phyloP scores from a whole-genome alignment of 2,329 filamentous ascomycete genomes.

The Aspergillus pseudonomiae region DNA sequence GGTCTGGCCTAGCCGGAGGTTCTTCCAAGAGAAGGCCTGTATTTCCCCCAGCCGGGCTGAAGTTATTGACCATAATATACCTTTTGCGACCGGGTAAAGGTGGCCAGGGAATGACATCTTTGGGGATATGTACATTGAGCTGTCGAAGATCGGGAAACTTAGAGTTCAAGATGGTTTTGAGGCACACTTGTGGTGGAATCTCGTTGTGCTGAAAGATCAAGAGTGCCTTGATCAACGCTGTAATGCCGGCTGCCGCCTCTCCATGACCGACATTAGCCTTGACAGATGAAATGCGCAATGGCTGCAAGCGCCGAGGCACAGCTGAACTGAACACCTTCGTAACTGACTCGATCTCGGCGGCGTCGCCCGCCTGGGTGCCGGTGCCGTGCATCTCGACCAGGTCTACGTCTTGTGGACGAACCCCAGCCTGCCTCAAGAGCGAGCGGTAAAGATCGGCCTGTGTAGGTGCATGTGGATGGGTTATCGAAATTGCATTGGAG shows the following conservation, averaged over 20 bases:
- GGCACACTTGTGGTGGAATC: slow-evolving; percentile 69
- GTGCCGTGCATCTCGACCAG: slow-evolving; percentile 92
- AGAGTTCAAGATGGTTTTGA: slow-evolving; percentile 55
- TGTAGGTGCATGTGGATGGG: slow-evolving; percentile 76
- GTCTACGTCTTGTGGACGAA: slow-evolving; percentile 75
- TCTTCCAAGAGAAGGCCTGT: slow-evolving; percentile 66
- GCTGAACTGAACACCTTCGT: slow-evolving; percentile 55
- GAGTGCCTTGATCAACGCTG: slow-evolving; percentile 62
- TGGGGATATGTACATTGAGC: slow-evolving; percentile 37
- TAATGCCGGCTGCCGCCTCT: slow-evolving; percentile 39
- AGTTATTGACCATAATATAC: slow-evolving; percentile 61
- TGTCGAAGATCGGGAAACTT: slow-evolving; percentile 34
- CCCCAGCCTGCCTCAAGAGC: slow-evolving; percentile 71
- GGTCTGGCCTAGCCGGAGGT: slow-evolving; percentile 57
- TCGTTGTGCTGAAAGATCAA: slow-evolving; percentile 65
- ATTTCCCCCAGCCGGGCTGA: slow-evolving; percentile 71
- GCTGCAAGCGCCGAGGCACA: slow-evolving; percentile 55
- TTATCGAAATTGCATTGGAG: slow-evolving; percentile 79
- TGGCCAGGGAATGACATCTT: slow-evolving; percentile 43
- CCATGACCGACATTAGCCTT: slow-evolving; percentile 51
- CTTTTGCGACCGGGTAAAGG: slow-evolving; percentile 32
- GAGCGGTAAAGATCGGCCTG: slow-evolving; percentile 72
- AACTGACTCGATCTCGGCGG: slow-evolving; percentile 79
- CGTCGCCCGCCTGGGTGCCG: slow-evolving; percentile 81
- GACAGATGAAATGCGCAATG: slow-evolving; percentile 32